These are phyloP conservation scores for Fusarium lyarnte DNA, from an alignment of 2,329 filamentous ascomycete genomes.

Conservation along the genomic window DNA sequence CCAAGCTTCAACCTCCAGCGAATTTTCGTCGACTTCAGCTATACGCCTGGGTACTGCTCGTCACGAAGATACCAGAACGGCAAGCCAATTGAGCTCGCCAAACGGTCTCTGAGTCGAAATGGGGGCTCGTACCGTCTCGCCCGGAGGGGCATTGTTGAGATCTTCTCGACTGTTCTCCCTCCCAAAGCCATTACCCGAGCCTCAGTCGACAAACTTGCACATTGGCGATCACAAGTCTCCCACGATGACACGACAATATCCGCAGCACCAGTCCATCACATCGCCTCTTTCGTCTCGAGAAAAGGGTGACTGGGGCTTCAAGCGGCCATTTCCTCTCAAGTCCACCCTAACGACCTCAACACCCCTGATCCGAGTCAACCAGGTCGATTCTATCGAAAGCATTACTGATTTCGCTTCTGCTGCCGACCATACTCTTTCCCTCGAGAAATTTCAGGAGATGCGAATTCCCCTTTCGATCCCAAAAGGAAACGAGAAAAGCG, in stretches of 20 bases:
- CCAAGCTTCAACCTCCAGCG: conserved; percentile 36
- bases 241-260: conserved; percentile 75
- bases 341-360: conserved; percentile 76
- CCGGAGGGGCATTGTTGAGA: conserved; percentile 77
- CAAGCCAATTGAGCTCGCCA: conserved; percentile 46
- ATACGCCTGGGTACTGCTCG: conserved; percentile 23
- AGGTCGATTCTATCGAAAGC: conserved; percentile 86
- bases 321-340: conserved; percentile 81
- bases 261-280: conserved; percentile 84
- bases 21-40: conserved; percentile 45
- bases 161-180: conserved; percentile 91
- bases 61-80: conserved; percentile 34
- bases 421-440: conserved; percentile 80
- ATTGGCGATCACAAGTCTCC: conserved; percentile 50
- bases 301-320: conserved; percentile 92
- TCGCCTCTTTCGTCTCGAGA: conserved; percentile 77
- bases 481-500: conserved; percentile 34
- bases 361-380: conserved; percentile 79
- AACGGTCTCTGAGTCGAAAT: conserved; percentile 45
- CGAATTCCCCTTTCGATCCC: conserved; percentile 74
- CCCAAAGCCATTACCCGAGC: conserved; percentile 76
- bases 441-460: conserved; percentile 88
- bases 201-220: conserved; percentile 58
- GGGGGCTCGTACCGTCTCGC: conserved; percentile 58
- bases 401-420: conserved; percentile 90